Base-by-base conservation (phyloP, 2,329 filamentous ascomycete genomes). In the Penicillium freii region DNA sequence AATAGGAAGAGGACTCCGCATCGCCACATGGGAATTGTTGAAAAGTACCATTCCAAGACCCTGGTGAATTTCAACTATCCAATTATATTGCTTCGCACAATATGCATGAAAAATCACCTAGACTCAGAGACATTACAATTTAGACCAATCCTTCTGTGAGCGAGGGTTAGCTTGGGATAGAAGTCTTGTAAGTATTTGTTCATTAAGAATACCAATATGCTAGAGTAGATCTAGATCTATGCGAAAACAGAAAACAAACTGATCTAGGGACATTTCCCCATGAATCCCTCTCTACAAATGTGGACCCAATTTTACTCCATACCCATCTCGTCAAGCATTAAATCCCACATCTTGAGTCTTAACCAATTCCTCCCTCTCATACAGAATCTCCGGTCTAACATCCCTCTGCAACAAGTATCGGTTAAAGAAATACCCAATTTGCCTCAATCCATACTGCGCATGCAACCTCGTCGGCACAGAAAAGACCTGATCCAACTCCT, bases 401-500 rank as follows among this genome's bases (percentile, higher is more conserved):
- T 81, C 81, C 59, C 66, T 62, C 8, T 71, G 56, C 25, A 77
- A 54, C 21, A 75, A 40, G 63, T 75, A 75, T 45, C 72, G 64
- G 40, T 72, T 69, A 9, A 73, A 44, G 45, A 75, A 72, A 43
- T 72, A 76, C 3, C 67, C 66, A 44, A 76, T 68, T 61, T 77
- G 73, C 19, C 73, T 66, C 47, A 76, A 43, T 1, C 74, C 74
- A 65, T 75, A 78, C 44, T 59, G 61, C 5, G 71, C 76, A 66
- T 79, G 77, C 31, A 77, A 67, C 13, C 69, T 65, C 3, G 79
- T 82, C 0, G 81, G 77, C 1, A 84, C 79, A 1, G 74, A 77
- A 66, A 84, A 85, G 17, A 84, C 80, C 62, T 83, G 78, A 61
- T 82, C 80, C 45, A 82, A 65, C 59, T 80, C 77, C 52, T 80